These are phyloP conservation scores for Rhodotorula mucilaginosa DNA, from an alignment of 1,284 basidiomycete species.

Conservation along the genomic window DNA sequence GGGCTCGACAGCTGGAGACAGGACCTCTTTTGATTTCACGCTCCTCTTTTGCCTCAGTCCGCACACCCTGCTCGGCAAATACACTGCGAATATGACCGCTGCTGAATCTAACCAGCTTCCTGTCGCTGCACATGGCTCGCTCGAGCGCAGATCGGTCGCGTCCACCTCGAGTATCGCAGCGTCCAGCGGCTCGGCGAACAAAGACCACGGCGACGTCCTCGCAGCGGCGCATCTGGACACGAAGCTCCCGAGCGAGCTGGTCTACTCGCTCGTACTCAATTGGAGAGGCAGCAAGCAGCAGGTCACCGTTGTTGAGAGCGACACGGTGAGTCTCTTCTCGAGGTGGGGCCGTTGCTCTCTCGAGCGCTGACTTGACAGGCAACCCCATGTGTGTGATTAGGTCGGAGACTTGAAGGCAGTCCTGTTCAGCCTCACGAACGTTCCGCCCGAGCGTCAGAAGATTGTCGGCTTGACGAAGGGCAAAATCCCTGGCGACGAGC, in stretches of 20 bases:
- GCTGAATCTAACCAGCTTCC: neutral
- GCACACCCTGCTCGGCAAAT: neutral
- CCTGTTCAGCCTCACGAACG: conserved; percentile 68
- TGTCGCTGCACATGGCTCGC: neutral
- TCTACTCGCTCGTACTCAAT: conserved; percentile 15
- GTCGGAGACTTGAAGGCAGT: conserved; percentile 43
- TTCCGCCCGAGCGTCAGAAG: conserved; percentile 84
- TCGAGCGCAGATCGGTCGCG: neutral
- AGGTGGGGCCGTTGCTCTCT: neutral
- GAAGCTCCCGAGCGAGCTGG: conserved; percentile 16
- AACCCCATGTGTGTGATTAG: neutral
- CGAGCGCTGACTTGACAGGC: too few relatives aligned
- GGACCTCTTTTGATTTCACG: neutral
- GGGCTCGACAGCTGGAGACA: too few relatives aligned
- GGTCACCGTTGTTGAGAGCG: conserved; percentile 10
- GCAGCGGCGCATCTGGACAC: neutral
- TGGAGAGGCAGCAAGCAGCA: conserved; percentile 15
- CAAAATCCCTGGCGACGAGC: conserved; percentile 73
- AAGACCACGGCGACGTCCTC: neutral
- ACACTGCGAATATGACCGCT: neutral
- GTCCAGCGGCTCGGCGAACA: neutral
- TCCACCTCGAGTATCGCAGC: neutral
- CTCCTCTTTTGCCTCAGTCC: too few relatives aligned
- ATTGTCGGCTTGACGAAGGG: conserved; percentile 81
- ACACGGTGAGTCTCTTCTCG: conserved; percentile 17